These are phyloP conservation scores for Pinus tabuliformis DNA, from an alignment of 75 land plant genomes.

Conservation along the genomic window DNA sequence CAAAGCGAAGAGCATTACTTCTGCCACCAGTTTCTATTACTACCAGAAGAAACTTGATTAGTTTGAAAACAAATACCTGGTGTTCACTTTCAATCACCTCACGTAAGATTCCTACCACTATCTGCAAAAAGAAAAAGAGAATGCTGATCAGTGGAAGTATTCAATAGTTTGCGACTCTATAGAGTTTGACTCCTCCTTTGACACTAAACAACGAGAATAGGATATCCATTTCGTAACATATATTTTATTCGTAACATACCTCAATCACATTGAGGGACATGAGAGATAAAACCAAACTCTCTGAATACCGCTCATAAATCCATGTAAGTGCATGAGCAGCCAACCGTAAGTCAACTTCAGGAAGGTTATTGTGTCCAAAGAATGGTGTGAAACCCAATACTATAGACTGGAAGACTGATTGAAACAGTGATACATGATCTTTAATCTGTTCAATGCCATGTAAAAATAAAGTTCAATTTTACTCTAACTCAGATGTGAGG, in stretches of 20 bases:
- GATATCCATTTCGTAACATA: no score
- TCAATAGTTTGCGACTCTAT: no score
- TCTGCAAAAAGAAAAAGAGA: neutral
- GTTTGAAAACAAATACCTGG: conserved; percentile 50
- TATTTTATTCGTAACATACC: no score
- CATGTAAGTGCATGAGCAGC: conserved; percentile 42
- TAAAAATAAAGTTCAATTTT: no score
- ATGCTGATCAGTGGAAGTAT: no score
- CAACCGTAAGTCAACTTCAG: conserved; percentile 44
- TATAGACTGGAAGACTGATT: conserved; percentile 51
- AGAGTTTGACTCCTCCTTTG: no score
- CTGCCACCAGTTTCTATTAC: conserved; percentile 39
- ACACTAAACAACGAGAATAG: no score
- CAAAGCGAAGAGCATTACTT: conserved; percentile 38
- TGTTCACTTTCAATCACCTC: conserved; percentile 45
- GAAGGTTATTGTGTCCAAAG: conserved; percentile 43
- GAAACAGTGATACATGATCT: conserved; percentile 40
- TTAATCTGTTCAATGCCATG: conserved; percentile 17
- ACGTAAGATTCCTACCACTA: conserved; percentile 49
- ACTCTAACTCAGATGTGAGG: no score
- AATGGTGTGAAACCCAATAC: conserved; percentile 49
- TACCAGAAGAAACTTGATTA: conserved; percentile 34
- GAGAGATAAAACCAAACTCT: conserved; percentile 23
- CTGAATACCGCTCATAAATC: conserved; percentile 45
- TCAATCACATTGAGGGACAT: conserved; percentile 40